Conservation (phyloP, 2,329 filamentous ascomycete genomes). For the Microcyclosporella mali region DNA sequence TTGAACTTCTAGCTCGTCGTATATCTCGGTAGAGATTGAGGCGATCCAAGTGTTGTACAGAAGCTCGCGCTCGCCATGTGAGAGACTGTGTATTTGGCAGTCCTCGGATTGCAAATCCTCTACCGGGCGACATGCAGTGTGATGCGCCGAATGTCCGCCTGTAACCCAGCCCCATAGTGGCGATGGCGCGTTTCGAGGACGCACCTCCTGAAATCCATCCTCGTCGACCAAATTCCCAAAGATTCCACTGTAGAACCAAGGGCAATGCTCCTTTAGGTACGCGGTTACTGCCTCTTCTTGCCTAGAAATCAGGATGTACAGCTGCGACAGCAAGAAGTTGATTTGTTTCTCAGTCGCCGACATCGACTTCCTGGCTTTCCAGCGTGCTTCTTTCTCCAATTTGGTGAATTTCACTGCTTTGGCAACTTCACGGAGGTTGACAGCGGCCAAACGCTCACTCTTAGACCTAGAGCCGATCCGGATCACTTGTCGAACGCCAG, state of each 20-base stretch:
- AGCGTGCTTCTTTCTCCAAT: slow-evolving; percentile 33
- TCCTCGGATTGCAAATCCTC: slow-evolving; percentile 1
- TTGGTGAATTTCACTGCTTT: slow-evolving; percentile 33
- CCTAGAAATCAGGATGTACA: not conserved
- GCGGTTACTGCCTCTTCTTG: slow-evolving; percentile 1
- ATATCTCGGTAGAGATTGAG: slow-evolving; percentile 9
- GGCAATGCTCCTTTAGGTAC: slow-evolving; percentile 16
- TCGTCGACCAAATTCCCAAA: slow-evolving; percentile 20
- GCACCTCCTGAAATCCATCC: slow-evolving; percentile 17
- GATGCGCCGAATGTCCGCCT: not conserved
- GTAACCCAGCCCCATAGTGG: slow-evolving; percentile 10
- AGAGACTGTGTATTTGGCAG: not conserved
- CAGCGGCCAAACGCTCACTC: slow-evolving; percentile 44
- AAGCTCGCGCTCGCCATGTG: slow-evolving; percentile 6
- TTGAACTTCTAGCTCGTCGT: slow-evolving; percentile 9
- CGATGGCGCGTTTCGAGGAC: not conserved
- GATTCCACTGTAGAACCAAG: slow-evolving; percentile 18
- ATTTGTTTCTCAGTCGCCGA: slow-evolving; percentile 18
- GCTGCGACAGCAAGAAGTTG: slow-evolving; percentile 7
- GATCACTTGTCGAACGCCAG: slow-evolving; percentile 50
- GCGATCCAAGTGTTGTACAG: not conserved
- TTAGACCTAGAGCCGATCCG: slow-evolving; percentile 57
- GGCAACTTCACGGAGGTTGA: slow-evolving; percentile 46
- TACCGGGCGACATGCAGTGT: not conserved
- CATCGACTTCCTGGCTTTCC: slow-evolving; percentile 17